Conservation (phyloP, 306 rosid species). For the Potentilla sterilis region DNA sequence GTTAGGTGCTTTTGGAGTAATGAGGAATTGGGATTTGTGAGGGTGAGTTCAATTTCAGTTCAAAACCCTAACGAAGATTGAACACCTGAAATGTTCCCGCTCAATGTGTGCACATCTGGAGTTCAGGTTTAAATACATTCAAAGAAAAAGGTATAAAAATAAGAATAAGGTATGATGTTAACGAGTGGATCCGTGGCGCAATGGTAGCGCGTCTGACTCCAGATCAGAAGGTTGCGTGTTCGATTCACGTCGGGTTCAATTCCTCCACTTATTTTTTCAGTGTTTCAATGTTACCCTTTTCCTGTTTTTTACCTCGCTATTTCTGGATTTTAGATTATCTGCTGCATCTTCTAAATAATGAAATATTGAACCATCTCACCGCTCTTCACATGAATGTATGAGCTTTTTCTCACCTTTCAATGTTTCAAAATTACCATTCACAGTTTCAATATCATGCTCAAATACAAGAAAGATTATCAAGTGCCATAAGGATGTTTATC, state of each 20-base stretch:
- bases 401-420: not conserved
- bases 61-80: not conserved
- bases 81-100: slow-evolving; percentile 23
- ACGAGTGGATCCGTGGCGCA: slow-evolving; percentile 47
- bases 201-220: slow-evolving; percentile 60
- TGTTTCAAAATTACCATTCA: not conserved
- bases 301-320: too few relatives aligned
- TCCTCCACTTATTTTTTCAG: not conserved
- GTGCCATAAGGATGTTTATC: not conserved
- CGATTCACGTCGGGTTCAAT: slow-evolving; percentile 53
- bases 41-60: not conserved
- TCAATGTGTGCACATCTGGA: not conserved
- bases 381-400: not conserved
- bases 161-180: too few relatives aligned
- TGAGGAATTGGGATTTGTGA: not conserved
- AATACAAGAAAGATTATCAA: not conserved
- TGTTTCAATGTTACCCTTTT: too few relatives aligned
- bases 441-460: not conserved
- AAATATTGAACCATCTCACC: too few relatives aligned
- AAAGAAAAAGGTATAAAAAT: too few relatives aligned
- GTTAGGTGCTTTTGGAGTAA: not conserved
- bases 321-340: too few relatives aligned
- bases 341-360: too few relatives aligned
- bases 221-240: slow-evolving; percentile 59
- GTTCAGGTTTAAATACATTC: too few relatives aligned